These are phyloP conservation scores for Grigorovia humatica DNA, from an alignment of 805 yeast species.

Conservation along the genomic window DNA sequence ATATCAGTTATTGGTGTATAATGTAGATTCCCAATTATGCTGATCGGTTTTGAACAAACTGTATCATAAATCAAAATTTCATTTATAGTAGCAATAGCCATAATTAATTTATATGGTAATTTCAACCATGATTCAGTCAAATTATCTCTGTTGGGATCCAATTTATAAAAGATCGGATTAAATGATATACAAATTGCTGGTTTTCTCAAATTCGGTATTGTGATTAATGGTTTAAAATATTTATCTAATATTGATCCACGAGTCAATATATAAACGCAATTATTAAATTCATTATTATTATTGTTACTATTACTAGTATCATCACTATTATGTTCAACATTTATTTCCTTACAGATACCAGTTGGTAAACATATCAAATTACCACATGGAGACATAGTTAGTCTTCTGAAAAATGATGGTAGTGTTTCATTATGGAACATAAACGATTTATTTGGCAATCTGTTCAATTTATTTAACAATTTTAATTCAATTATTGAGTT, in stretches of 20 bases:
- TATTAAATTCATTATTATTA: slow-evolving; percentile 34
- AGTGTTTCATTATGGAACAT: slow-evolving; percentile 79
- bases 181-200: slow-evolving; percentile 81
- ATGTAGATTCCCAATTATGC: slow-evolving; percentile 68
- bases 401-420: slow-evolving; percentile 81
- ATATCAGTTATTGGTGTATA: slow-evolving; percentile 83
- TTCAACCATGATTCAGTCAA: slow-evolving; percentile 8
- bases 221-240: slow-evolving; percentile 60
- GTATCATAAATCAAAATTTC: slow-evolving; percentile 78
- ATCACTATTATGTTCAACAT: slow-evolving; percentile 5
- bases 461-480: slow-evolving; percentile 35
- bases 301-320: slow-evolving; percentile 3
- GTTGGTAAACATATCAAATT: slow-evolving; percentile 65
- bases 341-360: slow-evolving; percentile 42
- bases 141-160: too few species aligned
- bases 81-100: slow-evolving; percentile 90
- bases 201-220: slow-evolving; percentile 66
- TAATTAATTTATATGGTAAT: slow-evolving; percentile 70
- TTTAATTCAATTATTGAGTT: slow-evolving; percentile 13
- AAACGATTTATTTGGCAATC: slow-evolving; percentile 40
- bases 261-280: slow-evolving; percentile 73
- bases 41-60: slow-evolving; percentile 55
- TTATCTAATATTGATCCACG: slow-evolving; percentile 44
- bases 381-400: slow-evolving; percentile 88
- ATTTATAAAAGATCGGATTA: slow-evolving; percentile 50